Conservation (phyloP, 2,329 filamentous ascomycete genomes). For the Trichoderma koningiopsis region DNA sequence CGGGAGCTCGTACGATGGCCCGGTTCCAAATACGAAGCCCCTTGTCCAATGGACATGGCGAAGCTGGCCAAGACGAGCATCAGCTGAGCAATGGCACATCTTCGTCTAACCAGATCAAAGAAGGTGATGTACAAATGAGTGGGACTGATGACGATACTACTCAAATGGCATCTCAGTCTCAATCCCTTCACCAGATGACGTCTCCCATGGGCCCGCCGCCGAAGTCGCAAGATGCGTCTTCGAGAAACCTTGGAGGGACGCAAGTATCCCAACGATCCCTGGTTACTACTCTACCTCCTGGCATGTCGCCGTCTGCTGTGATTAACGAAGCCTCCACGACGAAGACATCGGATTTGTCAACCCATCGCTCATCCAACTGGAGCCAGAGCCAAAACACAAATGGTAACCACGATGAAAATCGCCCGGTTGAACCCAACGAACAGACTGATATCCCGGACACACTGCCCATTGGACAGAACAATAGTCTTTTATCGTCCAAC, state of each 20-base stretch:
- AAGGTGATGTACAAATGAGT: slow-evolving; percentile 64
- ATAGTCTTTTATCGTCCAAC: slow-evolving; percentile 43
- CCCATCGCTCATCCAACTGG: slow-evolving; percentile 62
- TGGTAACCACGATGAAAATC: slow-evolving; percentile 56
- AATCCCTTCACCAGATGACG: slow-evolving; percentile 27
- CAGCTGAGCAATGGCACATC: slow-evolving; percentile 59
- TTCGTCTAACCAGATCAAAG: slow-evolving; percentile 51
- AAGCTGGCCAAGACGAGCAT: slow-evolving; percentile 40
- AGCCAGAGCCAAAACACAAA: slow-evolving; percentile 72
- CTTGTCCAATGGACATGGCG: slow-evolving; percentile 60
- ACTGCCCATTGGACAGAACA: slow-evolving; percentile 46
- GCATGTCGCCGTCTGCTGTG: slow-evolving; percentile 59
- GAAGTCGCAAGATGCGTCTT: slow-evolving; percentile 42
- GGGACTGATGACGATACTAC: slow-evolving; percentile 52
- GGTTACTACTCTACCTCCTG: slow-evolving; percentile 59
- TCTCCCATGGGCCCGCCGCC: slow-evolving; percentile 54
- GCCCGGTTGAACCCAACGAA: slow-evolving; percentile 35
- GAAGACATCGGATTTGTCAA: slow-evolving; percentile 77
- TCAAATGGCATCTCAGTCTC: slow-evolving; percentile 40
- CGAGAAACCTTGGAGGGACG: slow-evolving; percentile 47
- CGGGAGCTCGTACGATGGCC: slow-evolving; percentile 54
- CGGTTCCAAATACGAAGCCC: slow-evolving; percentile 60
- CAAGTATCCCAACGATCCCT: slow-evolving; percentile 67
- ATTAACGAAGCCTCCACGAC: slow-evolving; percentile 91
- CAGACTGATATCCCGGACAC: slow-evolving; percentile 57